These are phyloP conservation scores for Vitis amurensis DNA, from an alignment of 164 flowering plant genomes.

Conservation along the genomic window DNA sequence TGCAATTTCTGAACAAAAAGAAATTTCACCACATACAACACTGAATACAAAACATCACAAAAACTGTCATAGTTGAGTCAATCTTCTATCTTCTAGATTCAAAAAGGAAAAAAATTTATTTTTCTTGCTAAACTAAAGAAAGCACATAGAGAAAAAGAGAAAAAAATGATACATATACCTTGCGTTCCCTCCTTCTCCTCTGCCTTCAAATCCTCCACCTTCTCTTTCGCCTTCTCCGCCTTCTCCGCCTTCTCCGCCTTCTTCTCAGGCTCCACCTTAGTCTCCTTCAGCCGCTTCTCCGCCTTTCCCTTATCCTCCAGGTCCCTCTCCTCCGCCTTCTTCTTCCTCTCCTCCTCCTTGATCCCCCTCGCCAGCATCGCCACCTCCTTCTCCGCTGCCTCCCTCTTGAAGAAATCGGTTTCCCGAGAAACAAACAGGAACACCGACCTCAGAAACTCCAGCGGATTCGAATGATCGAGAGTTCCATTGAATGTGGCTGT, in stretches of 20 bases:
- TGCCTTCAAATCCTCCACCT: conserved; percentile 1
- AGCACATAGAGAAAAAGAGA: not conserved
- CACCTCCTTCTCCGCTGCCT: conserved; percentile 47
- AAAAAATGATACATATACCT: not conserved
- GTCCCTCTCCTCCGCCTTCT: conserved; percentile 10
- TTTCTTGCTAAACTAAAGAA: too few species aligned
- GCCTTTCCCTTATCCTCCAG: conserved; percentile 22
- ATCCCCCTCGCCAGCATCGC: conserved; percentile 32
- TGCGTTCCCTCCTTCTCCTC: conserved; percentile 6
- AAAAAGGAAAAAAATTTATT: too few species aligned
- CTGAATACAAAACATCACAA: too few species aligned
- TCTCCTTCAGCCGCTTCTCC: conserved; percentile 8
- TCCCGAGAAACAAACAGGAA: conserved; percentile 48
- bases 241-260: conserved; percentile 15
- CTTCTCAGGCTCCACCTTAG: conserved; percentile 3
- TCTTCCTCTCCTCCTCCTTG: conserved; percentile 32
- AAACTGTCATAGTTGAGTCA: too few species aligned
- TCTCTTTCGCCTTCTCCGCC: conserved; percentile 19
- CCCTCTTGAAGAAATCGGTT: conserved; percentile 42
- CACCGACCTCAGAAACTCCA: conserved; percentile 47
- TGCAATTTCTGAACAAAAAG: too few species aligned
- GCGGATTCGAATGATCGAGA: conserved; percentile 56
- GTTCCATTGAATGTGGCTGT: conserved; percentile 23
- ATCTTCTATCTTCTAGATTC: too few species aligned
- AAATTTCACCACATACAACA: too few species aligned